Evolutionary conservation across 495 filamentous ascomycete species (phyloP).

Genomic region (Penicillium coprophilum): DNA sequence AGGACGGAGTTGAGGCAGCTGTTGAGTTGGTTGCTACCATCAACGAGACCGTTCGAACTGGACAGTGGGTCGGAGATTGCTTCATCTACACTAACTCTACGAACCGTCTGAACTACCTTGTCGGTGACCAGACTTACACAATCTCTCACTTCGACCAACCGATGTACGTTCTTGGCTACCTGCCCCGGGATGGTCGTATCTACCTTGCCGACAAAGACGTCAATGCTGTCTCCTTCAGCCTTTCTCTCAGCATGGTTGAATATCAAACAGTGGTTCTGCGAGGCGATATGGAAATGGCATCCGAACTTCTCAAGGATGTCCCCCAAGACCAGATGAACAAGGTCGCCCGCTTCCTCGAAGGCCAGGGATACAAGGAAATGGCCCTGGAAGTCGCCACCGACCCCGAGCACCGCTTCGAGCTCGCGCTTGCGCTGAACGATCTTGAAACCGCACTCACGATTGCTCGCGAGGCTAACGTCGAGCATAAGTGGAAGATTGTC

Average conservation of each 20-base stretch:
- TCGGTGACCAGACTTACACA: conserved; percentile 98
- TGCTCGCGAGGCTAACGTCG: conserved; percentile 77
- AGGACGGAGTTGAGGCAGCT: conserved; percentile 96
- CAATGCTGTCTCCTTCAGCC: conserved; percentile 80
- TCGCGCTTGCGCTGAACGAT: conserved; percentile 79
- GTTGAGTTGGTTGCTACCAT: conserved; percentile 95
- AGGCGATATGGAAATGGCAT: conserved; percentile 89
- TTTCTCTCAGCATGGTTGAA: conserved; percentile 92
- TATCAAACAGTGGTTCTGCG: conserved; percentile 96
- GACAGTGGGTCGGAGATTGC: conserved; percentile 96
- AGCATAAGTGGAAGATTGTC: conserved; percentile 97
- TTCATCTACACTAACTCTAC: conserved; percentile 98
- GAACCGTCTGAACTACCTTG: conserved; percentile 96
- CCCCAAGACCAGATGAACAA: conserved; percentile 92
- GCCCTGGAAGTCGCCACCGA: conserved; percentile 96
- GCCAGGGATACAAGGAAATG: conserved; percentile 93
- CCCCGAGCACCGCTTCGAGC: conserved; percentile 92
- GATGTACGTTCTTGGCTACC: conserved; percentile 93
- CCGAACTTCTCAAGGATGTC: conserved; percentile 77
- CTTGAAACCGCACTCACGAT: conserved; percentile 82
- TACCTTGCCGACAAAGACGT: conserved; percentile 97
- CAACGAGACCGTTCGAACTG: conserved; percentile 90
- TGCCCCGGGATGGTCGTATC: conserved; percentile 87
- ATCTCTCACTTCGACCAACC: conserved; percentile 94
- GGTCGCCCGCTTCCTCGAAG: conserved; percentile 96